Conservation (phyloP, 768 basidiomycete species). For the Tephrocybe sp. region DNA sequence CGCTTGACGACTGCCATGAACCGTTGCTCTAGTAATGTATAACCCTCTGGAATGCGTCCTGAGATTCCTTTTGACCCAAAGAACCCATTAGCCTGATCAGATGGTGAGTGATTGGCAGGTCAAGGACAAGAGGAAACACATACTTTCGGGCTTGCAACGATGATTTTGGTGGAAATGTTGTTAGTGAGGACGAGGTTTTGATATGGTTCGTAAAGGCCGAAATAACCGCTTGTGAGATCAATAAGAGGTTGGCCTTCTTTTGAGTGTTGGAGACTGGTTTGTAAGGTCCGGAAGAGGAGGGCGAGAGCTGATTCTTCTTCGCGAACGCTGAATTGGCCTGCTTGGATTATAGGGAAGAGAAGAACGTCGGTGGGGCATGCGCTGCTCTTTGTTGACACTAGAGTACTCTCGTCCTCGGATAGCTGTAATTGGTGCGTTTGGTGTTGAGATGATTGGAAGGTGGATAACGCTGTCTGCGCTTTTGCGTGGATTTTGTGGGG, state of each 20-base stretch:
- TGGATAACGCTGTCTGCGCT: constrained; percentile 53
- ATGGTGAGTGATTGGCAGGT: background rate
- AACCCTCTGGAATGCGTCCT: constrained; percentile 92
- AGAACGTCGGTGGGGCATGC: constrained; percentile 41
- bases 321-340: constrained; percentile 80
- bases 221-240: constrained; percentile 95
- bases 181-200: constrained; percentile 66
- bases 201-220: constrained; percentile 82
- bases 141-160: constrained; percentile 88
- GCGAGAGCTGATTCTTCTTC: constrained; percentile 76
- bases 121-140: constrained; percentile 9
- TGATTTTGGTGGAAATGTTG: constrained; percentile 63
- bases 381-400: constrained; percentile 1
- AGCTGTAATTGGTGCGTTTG: constrained; percentile 5
- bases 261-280: background rate
- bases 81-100: constrained; percentile 88
- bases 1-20: constrained; percentile 69
- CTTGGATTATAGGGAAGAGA: constrained; percentile 85
- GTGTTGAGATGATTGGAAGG: constrained; percentile 54
- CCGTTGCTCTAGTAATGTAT: constrained; percentile 81
- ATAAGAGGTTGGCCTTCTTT: constrained; percentile 41
- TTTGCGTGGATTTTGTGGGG: constrained; percentile 70
- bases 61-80: constrained; percentile 88
- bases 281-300: constrained; percentile 46
- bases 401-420: background rate